phyloP scores from a whole-genome alignment of 306 rosid species.

The Vigna unguiculata region DNA sequence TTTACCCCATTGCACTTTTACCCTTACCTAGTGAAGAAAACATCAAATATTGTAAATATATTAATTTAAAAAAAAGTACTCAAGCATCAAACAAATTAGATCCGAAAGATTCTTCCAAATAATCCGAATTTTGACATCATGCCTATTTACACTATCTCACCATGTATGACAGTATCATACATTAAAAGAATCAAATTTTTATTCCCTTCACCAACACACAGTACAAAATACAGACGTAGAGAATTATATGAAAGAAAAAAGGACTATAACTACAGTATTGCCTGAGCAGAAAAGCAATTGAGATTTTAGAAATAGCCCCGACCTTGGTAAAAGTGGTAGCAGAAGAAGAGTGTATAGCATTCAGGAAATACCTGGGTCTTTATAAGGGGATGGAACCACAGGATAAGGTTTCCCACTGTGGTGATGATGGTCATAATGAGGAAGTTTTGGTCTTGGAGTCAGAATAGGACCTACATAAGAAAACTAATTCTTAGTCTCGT shows the following conservation, averaged over 20 bases:
- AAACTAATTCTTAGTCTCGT: conserved; percentile 37
- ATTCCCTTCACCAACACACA: conserved; percentile 30
- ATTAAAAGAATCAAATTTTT: conserved; percentile 15
- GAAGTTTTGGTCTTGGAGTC: conserved; percentile 46
- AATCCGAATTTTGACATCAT: conserved; percentile 5
- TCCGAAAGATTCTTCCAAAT: conserved; percentile 32
- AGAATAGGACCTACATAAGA: conserved; percentile 55
- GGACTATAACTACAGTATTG: not conserved
- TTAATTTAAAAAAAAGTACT: not conserved
- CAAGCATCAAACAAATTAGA: conserved; percentile 24
- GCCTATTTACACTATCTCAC: conserved; percentile 19
- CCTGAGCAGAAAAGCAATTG: not conserved
- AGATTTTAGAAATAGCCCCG: conserved; percentile 24
- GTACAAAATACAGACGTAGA: conserved; percentile 11
- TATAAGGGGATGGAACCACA: conserved; percentile 70
- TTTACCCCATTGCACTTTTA: not conserved
- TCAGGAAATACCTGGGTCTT: conserved; percentile 63
- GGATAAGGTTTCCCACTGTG: conserved; percentile 52
- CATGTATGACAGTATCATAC: not conserved
- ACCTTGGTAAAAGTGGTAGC: conserved; percentile 8
- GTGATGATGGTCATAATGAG: conserved; percentile 45
- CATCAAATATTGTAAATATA: conserved; percentile 39
- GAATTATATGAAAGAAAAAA: not conserved
- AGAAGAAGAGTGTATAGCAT: conserved; percentile 28
- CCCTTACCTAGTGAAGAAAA: conserved; percentile 26